Evolutionary conservation across 2,329 filamentous ascomycete genomes (phyloP), one percentile per base, ranked within the genome.

Genomic region (Phaeosphaeria sp.): DNA sequence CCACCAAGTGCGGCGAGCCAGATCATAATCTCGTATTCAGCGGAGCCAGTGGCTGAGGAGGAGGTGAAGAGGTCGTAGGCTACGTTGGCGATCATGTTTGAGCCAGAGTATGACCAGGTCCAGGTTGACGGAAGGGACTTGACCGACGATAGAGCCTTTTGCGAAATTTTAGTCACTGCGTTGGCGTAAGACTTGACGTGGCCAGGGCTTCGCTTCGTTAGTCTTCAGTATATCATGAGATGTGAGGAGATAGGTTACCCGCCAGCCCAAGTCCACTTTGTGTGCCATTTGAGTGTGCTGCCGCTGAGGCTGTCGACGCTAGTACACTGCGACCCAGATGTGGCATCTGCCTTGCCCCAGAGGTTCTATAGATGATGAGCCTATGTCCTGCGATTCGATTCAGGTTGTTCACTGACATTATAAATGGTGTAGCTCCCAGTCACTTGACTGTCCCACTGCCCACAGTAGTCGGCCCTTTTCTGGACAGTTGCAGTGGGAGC

Each of bases 21-120:
- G 63, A 90, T 81, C 87, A 90, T 90, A 65, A 89, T 79, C 74
- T 89, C 87, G 68, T 86, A 88, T 65, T 85, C 78, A n/a, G 80
- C 69, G 47, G 63, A 70, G 43, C 78, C 80, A 27, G 75, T 74
- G 1, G 83, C 79, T 18, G 78, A 78, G 43, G 82, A 79, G 7
- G 78, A 77, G 17, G 86, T 86, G 76, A 89, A 89, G 50, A 89
- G 74, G 69, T 89, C 86, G 67, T 87, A 89, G 15, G 86, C 80
- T 17, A 89, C 86, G 66, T 89, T 82, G 51, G 85, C 84, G 33
- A 85, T 77, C 49, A 87, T 71, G 55, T 58, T 60, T 50, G 73
- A 77, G 57, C 81, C 83, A 27, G 78, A 79, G 75, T 87, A 87
- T 33, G 57, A 71, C 81, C 81, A 85, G 18, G 74, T 67, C 79